Evolutionary conservation across 2,329 filamentous ascomycete genomes (phyloP), one percentile per base, ranked within the genome.

Genomic region (Neonectria neomacrospora): DNA sequence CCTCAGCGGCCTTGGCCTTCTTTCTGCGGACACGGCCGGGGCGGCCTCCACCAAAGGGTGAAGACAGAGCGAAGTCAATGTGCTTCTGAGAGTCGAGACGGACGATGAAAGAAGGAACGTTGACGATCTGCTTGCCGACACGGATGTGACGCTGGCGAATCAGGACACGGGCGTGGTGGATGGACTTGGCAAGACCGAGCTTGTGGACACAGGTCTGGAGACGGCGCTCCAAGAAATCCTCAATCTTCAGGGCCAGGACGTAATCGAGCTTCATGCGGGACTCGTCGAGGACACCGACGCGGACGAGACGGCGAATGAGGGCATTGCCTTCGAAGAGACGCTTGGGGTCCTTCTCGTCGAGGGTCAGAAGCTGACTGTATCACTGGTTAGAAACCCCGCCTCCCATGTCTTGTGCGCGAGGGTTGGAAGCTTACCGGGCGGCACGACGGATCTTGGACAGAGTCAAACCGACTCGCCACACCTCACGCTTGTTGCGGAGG

Each of bases 241-340:
- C 96, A 79, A 96, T 92, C 90, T 97, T 97, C 68, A 99, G 91
- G 86, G 96, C 96, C 81, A 99, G 88, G 81, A 99, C 96, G 91
- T 99, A 97, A 97, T 99, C 96, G 89, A 99, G 96, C 92, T 97
- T 99, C 96, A 99, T 99, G 90, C 96, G 96, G 82, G 94, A 94
- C 89, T 99, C 96, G 83, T 99, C 96, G 80, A 99, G 93, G 80
- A 99, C 96, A 93, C 96, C 96, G 82, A 98, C 94, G 83, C 96
- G 96, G 75, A 99, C 96, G 75, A 99, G 94, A 92, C 96, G 96
- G 83, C 96, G 96, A 91, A 99, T 99, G 83, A 99, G 90, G 82
- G 96, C 96, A 85, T 99, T 99, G 86, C 96, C 96, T 90, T 99
- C 96, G 89, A 99, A 99, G 75, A 99, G 94, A 86, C 96, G 94